phyloP scores from a whole-genome alignment of 805 yeast species.

The Candida maesae region DNA sequence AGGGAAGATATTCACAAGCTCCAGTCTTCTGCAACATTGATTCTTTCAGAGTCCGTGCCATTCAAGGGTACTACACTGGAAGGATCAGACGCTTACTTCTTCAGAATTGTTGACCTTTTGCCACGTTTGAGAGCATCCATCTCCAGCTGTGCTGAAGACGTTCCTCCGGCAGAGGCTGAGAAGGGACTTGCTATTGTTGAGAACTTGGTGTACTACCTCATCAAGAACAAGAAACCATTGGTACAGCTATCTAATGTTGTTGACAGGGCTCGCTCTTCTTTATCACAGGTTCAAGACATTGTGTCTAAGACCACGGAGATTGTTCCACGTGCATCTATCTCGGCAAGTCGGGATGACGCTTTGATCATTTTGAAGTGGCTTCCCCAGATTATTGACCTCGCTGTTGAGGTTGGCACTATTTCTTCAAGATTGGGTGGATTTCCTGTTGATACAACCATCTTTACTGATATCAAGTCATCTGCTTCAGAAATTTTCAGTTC shows the following conservation, averaged over 20 bases:
- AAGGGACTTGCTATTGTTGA: conserved; percentile 77
- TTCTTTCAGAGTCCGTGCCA: conserved; percentile 53
- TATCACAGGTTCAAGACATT: conserved; percentile 23
- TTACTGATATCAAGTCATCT: conserved; percentile 16
- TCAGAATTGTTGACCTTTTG: conserved; percentile 68
- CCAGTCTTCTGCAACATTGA: conserved; percentile 58
- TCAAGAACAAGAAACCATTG: conserved; percentile 50
- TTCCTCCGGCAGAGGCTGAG: conserved; percentile 69
- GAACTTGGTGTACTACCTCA: conserved; percentile 56
- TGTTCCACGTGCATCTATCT: conserved; percentile 17
- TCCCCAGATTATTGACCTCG: conserved; percentile 33
- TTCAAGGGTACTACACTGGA: conserved; percentile 38
- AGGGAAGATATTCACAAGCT: conserved; percentile 61
- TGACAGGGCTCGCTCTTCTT: conserved; percentile 18
- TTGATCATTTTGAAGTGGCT: conserved; percentile 28
- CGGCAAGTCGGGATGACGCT: conserved; percentile 11
- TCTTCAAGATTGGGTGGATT: conserved; percentile 15
- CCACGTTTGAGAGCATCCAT: conserved; percentile 74
- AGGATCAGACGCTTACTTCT: conserved; percentile 54
- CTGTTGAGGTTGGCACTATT: conserved; percentile 21
- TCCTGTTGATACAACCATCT: conserved; percentile 18
- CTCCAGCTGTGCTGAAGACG: conserved; percentile 60
- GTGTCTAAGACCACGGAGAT: conserved; percentile 17
- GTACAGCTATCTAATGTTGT: conserved; percentile 25
- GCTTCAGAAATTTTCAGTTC: conserved; percentile 10